A percentile compares a stretch with the other conserved stretches of the same genome.
phyloP scores from a whole-genome alignment of 306 rosid genomes.

The Quercus berberidifolia region DNA sequence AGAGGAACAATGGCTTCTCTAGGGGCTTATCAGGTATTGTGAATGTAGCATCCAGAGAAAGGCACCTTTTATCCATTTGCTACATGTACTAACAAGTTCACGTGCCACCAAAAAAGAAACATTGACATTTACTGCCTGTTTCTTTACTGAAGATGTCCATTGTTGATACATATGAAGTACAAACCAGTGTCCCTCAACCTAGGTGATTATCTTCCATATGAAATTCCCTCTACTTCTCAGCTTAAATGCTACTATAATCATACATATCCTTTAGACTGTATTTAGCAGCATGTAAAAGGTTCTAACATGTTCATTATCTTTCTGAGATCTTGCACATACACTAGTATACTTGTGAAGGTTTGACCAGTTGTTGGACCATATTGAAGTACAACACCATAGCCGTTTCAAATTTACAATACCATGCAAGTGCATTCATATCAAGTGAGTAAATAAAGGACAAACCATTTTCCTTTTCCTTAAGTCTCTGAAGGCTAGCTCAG shows the following conservation, averaged over 20 bases:
- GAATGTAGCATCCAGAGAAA: background rate
- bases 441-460: constrained; percentile 24
- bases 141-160: background rate
- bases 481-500: constrained; percentile 66
- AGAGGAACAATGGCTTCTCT: background rate
- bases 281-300: background rate
- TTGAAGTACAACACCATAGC: background rate
- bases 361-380: background rate
- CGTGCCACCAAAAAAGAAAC: background rate
- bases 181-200: background rate
- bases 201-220: background rate
- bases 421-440: background rate
- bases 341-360: background rate
- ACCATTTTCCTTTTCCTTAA: constrained; percentile 77
- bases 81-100: background rate
- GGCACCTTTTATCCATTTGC: background rate
- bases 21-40: background rate
- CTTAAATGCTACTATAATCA: background rate
- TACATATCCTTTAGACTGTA: background rate
- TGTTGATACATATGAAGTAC: background rate
- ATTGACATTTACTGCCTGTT: background rate
- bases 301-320: background rate
- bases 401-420: background rate
- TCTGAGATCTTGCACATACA: background rate
- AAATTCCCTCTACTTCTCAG: background rate